These are phyloP conservation scores for Ustilago bromivora DNA, from an alignment of 1,284 basidiomycete species.

Conservation along the genomic window DNA sequence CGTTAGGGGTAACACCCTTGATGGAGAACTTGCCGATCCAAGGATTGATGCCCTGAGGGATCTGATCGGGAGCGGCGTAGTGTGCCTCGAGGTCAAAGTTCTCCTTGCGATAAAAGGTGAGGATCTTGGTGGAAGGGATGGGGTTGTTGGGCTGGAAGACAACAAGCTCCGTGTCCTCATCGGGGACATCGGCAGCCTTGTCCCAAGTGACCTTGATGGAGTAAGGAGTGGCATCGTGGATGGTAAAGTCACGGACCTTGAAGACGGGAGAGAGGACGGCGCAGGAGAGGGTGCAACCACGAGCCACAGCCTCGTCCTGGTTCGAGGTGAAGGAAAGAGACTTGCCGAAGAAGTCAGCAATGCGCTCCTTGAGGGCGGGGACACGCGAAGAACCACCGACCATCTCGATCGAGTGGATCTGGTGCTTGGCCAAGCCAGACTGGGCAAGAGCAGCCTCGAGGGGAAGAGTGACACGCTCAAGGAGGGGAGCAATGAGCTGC, in stretches of 20 bases:
- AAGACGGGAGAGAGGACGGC: conserved; percentile 69
- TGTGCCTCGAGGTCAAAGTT: conserved; percentile 66
- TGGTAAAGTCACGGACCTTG: conserved; percentile 67
- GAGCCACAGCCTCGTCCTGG: conserved; percentile 68
- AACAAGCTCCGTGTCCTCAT: conserved; percentile 69
- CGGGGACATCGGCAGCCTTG: conserved; percentile 66
- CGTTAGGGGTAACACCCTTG: conserved; percentile 67
- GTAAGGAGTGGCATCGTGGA: conserved; percentile 68
- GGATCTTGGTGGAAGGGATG: conserved; percentile 69
- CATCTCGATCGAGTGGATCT: conserved; percentile 67
- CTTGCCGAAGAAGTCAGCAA: conserved; percentile 61
- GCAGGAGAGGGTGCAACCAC: conserved; percentile 68
- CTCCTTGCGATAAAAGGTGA: conserved; percentile 70
- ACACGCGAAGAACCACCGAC: conserved; percentile 68
- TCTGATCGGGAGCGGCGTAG: conserved; percentile 60
- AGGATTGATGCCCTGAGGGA: conserved; percentile 66
- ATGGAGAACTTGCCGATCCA: conserved; percentile 67
- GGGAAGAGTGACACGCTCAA: conserved; percentile 60
- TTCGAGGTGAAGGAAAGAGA: conserved; percentile 67
- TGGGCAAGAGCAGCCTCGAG: conserved; percentile 65
- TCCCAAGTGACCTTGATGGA: conserved; percentile 70
- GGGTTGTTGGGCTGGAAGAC: conserved; percentile 70
- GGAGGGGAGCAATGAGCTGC: conserved; percentile 63
- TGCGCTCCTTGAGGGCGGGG: conserved; percentile 67
- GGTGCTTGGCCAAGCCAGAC: conserved; percentile 66